These are phyloP conservation scores for Exophiala sp. DNA, from an alignment of 2,329 filamentous ascomycete species.

Conservation along the genomic window DNA sequence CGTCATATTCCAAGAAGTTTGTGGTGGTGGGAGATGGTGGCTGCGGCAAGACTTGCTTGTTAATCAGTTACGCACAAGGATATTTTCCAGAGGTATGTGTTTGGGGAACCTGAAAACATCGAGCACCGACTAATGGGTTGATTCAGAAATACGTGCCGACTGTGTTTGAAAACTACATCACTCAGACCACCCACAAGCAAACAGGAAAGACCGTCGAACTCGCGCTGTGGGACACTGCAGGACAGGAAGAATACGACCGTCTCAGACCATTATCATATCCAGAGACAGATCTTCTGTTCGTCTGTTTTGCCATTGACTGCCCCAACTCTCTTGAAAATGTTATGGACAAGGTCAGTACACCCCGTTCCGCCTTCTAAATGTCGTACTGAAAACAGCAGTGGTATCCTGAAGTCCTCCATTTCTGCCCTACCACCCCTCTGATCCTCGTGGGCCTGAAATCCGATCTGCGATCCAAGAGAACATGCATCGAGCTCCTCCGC, in stretches of 20 bases:
- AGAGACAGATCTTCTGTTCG: constrained; percentile 94
- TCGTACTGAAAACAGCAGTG: constrained; percentile 54
- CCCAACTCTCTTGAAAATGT: constrained; percentile 98
- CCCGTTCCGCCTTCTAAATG: not conserved
- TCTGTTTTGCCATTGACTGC: constrained; percentile 98
- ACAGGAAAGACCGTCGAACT: constrained; percentile 94
- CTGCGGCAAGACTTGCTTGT: constrained; percentile 94
- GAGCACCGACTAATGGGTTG: constrained; percentile 4
- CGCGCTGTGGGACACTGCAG: constrained; percentile 95
- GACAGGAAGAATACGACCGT: constrained; percentile 97
- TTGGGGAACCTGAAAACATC: not conserved
- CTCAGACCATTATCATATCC: constrained; percentile 93
- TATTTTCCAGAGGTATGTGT: constrained; percentile 89
- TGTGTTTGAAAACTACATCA: constrained; percentile 99
- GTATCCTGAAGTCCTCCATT: constrained; percentile 98
- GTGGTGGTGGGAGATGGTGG: constrained; percentile 97
- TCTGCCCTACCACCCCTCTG: constrained; percentile 94
- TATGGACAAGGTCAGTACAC: constrained; percentile 77
- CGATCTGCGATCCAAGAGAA: constrained; percentile 88
- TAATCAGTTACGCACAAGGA: constrained; percentile 98
- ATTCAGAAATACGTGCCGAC: constrained; percentile 97
- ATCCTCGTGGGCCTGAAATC: constrained; percentile 96
- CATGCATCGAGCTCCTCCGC: constrained; percentile 97
- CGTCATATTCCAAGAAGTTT: constrained; percentile 96
- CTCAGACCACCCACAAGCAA: constrained; percentile 79